Evolutionary conservation across 305 asterid genomes (phyloP), one percentile per base, ranked within the genome.

Genomic region (Fraxinus nigra): DNA sequence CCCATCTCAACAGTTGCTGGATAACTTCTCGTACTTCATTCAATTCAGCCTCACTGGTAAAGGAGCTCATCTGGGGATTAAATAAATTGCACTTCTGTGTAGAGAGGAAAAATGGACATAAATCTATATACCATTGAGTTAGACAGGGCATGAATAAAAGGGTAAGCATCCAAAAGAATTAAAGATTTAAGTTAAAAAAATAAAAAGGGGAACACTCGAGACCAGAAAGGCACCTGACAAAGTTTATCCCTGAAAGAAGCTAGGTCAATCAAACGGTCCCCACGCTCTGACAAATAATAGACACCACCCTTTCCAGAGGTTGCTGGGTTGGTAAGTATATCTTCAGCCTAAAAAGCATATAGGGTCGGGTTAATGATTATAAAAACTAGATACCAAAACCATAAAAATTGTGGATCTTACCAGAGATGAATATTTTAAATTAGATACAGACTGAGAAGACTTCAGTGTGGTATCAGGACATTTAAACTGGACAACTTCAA

Each of bases 1-100:
- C 99, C 99, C 99, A 96, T 90, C 96, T 88, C 85, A 92, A 76
- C 75, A 94, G 86, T 87, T 92, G 97, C 84, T 94, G 95, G 78
- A 91, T 87, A 35, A 95, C 87, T 76, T 94, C 97, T 88, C 97
- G 90, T 84, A 90, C 86, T 85, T 92, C 98, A 83, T 86, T 94
- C 85, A 94, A 88, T 89, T 94, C 99, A 75, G 86, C 90, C 87
- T 96, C 99, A 90, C 86, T 81, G 54, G 88, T 92, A 82, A 89
- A 80, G 75, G 93, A 86, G 87, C 86, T 90, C 40, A 88, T 79
- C 85, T 94, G 94, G 86, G 93, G 90, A 87, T 92, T 87, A 82
- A 85, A 84, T 82, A 90, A 83, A 88, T 86, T 89, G 86, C 90
- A 88, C 79, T 92, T 94, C 97, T 96, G 93, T 18, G 18, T 37